Evolutionary conservation across 345 rosid species (phyloP).

Genomic region (Acer yangbiense): DNA sequence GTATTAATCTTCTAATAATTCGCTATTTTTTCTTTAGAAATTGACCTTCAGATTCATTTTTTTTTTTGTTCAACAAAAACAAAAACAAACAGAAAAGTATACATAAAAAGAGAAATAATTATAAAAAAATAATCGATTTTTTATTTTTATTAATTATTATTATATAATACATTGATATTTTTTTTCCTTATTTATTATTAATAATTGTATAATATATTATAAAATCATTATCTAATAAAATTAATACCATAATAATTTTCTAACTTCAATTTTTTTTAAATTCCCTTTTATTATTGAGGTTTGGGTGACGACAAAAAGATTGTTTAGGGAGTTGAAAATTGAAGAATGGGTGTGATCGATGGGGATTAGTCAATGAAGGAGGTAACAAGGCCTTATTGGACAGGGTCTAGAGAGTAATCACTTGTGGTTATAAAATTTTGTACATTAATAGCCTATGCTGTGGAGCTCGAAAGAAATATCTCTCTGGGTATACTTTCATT

Average conservation of each 20-base stretch:
- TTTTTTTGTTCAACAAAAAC: not conserved
- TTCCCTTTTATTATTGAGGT: not conserved
- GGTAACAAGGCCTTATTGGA: not conserved
- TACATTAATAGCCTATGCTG: not conserved
- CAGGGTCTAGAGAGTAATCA: not conserved
- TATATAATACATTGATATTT: too few relatives aligned
- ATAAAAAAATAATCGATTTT: too few relatives aligned
- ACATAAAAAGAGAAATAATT: not conserved
- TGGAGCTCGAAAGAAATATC: not conserved
- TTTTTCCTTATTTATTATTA: too few relatives aligned
- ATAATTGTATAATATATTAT: too few relatives aligned
- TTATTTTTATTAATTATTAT: too few relatives aligned
- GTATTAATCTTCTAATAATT: not conserved
- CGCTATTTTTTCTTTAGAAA: not conserved
- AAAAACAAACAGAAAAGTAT: not conserved
- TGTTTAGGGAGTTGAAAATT: not conserved
- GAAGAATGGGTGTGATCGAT: conserved; percentile 1
- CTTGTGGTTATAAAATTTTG: not conserved
- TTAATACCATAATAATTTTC: not conserved
- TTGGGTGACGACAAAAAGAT: not conserved
- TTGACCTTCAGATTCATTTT: not conserved
- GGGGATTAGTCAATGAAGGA: not conserved
- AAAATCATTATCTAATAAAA: not conserved
- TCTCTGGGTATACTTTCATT: not conserved
- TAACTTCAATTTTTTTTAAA: not conserved